phyloP scores from a whole-genome alignment of 1,284 basidiomycete species.

The Ustilago nuda region DNA sequence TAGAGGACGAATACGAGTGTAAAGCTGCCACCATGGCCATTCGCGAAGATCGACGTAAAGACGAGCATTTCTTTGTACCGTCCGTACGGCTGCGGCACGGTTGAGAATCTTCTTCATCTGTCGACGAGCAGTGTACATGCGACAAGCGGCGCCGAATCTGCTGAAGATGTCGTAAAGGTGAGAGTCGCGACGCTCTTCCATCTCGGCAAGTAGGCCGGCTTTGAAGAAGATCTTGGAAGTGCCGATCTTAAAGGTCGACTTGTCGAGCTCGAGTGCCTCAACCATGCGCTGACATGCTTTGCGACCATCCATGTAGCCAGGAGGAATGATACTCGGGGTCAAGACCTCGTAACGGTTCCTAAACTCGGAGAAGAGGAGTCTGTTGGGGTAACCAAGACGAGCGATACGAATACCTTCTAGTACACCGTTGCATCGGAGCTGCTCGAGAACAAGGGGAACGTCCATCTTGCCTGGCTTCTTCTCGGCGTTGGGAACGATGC shows the following conservation, averaged over 20 bases:
- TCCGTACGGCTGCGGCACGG: conserved; percentile 87
- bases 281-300: conserved; percentile 95
- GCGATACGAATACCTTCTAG: conserved; percentile 99
- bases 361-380: conserved; percentile 96
- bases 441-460: conserved; percentile 93
- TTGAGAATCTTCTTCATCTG: conserved; percentile 96
- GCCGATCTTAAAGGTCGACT: conserved; percentile 87
- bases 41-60: conserved; percentile 84
- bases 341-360: conserved; percentile 95
- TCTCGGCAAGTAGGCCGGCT: conserved; percentile 95
- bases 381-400: conserved; percentile 94
- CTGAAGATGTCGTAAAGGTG: conserved; percentile 90
- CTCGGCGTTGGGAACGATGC: conserved; percentile 93
- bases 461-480: conserved; percentile 94
- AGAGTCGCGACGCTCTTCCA: conserved; percentile 91
- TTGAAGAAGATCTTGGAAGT: conserved; percentile 99
- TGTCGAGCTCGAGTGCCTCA: conserved; percentile 86
- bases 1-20: conserved; percentile 89
- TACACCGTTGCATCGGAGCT: conserved; percentile 97
- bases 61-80: conserved; percentile 92
- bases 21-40: conserved; percentile 99
- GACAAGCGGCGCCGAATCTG: conserved; percentile 83
- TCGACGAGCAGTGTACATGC: conserved; percentile 86
- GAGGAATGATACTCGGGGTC: conserved; percentile 89
- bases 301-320: conserved; percentile 95